Conservation (phyloP, 2,329 filamentous ascomycete species). For the Cladosporium halotolerans region DNA sequence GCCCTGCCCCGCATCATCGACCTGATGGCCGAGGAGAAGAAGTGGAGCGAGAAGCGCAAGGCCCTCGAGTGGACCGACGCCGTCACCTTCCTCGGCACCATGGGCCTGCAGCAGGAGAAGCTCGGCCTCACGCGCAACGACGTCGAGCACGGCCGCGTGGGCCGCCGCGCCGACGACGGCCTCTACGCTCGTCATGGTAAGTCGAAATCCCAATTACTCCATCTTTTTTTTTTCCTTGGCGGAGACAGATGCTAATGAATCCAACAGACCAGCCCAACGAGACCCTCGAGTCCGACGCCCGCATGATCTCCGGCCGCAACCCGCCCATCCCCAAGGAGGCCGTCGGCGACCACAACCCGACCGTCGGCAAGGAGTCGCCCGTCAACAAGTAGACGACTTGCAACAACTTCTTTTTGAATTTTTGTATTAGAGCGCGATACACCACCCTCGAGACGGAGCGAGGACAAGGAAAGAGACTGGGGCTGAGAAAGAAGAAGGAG, state of each 20-base stretch:
- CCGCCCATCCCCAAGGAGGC: conserved; percentile 27
- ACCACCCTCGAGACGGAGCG: not conserved
- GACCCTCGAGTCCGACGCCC: conserved; percentile 45
- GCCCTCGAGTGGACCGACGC: conserved; percentile 75
- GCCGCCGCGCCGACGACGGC: conserved; percentile 42
- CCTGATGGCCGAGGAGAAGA: conserved; percentile 77
- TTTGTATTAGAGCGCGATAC: not conserved
- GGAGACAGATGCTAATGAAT: conserved; percentile 1
- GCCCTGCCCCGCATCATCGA: conserved; percentile 80
- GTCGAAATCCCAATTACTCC: conserved; percentile 17
- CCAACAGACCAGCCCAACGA: conserved; percentile 48
- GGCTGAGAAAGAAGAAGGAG: too few relatives aligned
- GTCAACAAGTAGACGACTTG: conserved; percentile 40
- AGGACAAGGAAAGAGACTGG: too few relatives aligned
- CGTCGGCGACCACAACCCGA: conserved; percentile 3
- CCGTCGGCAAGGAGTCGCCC: conserved; percentile 36
- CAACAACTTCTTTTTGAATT: not conserved
- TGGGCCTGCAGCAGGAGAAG: conserved; percentile 56
- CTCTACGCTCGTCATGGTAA: conserved; percentile 46
- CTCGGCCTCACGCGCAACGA: conserved; percentile 50
- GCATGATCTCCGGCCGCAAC: conserved; percentile 39
- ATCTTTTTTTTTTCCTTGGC: not conserved
- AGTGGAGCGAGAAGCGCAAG: conserved; percentile 68
- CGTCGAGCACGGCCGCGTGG: conserved; percentile 51
- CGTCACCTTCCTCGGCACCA: conserved; percentile 52